These are phyloP conservation scores for Vitis riparia DNA, from an alignment of 164 flowering plant species.

Conservation along the genomic window DNA sequence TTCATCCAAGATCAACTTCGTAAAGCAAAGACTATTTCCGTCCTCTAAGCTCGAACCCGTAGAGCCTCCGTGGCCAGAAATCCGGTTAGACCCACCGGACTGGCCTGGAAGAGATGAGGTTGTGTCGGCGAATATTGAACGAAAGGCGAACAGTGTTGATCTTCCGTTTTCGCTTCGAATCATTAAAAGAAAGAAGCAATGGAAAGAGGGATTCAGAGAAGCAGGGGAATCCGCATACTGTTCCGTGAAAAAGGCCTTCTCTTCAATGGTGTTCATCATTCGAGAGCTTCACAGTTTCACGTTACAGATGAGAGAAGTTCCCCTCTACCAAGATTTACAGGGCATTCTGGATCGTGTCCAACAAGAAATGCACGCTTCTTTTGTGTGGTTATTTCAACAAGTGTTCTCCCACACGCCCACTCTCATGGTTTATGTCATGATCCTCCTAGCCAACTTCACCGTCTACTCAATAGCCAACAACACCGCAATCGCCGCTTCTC, in stretches of 20 bases:
- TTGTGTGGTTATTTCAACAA: constrained; percentile 90
- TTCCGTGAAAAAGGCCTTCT: constrained; percentile 81
- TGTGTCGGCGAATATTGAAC: constrained; percentile 44
- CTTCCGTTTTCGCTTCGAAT: constrained; percentile 76
- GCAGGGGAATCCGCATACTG: constrained; percentile 71
- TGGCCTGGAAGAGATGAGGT: constrained; percentile 37
- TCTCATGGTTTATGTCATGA: constrained; percentile 90
- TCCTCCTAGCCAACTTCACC: constrained; percentile 84
- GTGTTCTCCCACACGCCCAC: constrained; percentile 88
- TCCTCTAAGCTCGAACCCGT: constrained; percentile 1
- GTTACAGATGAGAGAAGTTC: constrained; percentile 65
- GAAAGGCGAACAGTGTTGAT: constrained; percentile 74
- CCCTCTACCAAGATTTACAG: constrained; percentile 64
- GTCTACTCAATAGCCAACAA: constrained; percentile 68
- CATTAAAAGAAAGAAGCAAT: constrained; percentile 60
- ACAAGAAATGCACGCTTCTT: constrained; percentile 77
- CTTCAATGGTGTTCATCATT: constrained; percentile 92
- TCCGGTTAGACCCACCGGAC: constrained; percentile 32
- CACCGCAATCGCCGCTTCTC: constrained; percentile 52
- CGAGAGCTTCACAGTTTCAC: constrained; percentile 81
- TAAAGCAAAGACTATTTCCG: constrained; percentile 5
- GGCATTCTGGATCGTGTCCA: constrained; percentile 65
- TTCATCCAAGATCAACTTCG: neutral
- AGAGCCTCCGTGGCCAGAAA: constrained; percentile 36
- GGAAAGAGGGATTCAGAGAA: constrained; percentile 53